Conservation (phyloP, 768 basidiomycete genomes). For the Antrodiella citrinella region DNA sequence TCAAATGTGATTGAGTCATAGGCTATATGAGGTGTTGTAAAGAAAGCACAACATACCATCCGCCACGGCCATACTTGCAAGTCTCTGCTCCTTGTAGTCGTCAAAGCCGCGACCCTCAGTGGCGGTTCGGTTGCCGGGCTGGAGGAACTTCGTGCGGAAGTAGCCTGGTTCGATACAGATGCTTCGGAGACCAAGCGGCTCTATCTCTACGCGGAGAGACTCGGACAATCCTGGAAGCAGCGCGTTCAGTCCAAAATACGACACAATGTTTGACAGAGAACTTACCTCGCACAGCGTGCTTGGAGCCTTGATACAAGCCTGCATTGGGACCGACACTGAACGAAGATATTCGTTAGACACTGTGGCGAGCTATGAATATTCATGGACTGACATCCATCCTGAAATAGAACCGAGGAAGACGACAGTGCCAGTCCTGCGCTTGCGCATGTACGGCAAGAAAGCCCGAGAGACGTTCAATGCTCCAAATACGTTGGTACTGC, state of each 20-base stretch:
- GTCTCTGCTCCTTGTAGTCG: conserved; percentile 17
- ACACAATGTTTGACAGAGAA: conserved; percentile 12
- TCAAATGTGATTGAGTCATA: neutral
- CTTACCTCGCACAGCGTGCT: conserved; percentile 27
- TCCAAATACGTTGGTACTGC: conserved; percentile 36
- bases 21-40: neutral
- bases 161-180: conserved; percentile 8
- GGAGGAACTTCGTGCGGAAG: conserved; percentile 11
- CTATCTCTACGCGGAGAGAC: conserved; percentile 15
- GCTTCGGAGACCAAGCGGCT: conserved; percentile 8
- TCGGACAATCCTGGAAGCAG: conserved; percentile 21
- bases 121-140: conserved; percentile 1
- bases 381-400: conserved; percentile 16
- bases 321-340: conserved; percentile 12
- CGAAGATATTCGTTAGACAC: conserved; percentile 18
- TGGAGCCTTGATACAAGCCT: conserved; percentile 32
- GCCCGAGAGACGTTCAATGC: conserved; percentile 36
- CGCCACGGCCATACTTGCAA: neutral
- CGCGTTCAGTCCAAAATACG: neutral
- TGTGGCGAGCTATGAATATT: neutral
- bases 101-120: conserved; percentile 5
- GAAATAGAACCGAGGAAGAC: conserved; percentile 34
- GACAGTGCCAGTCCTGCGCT: conserved; percentile 32
- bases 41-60: neutral
- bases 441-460: conserved; percentile 41